These are phyloP conservation scores for Fusarium neocosmosporiellum DNA, from an alignment of 2,329 filamentous ascomycete genomes.

Conservation along the genomic window DNA sequence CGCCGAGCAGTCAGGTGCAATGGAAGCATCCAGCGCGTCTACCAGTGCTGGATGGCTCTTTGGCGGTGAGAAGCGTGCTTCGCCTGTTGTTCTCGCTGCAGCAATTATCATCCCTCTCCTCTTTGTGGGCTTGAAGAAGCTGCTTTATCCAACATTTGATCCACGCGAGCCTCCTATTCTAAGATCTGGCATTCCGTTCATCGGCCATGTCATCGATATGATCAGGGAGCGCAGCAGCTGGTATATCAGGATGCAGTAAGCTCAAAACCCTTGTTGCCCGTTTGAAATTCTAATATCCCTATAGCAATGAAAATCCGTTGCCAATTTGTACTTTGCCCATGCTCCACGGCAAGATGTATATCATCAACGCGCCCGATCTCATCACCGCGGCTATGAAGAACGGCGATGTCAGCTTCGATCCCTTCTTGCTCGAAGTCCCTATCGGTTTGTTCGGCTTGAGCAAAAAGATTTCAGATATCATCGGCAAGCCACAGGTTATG, in stretches of 20 bases:
- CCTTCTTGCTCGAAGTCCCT: background rate
- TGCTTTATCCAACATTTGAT: background rate
- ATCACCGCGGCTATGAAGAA: background rate
- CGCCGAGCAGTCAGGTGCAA: too few relatives aligned
- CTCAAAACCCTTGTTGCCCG: background rate
- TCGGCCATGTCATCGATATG: background rate
- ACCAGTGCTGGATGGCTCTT: background rate
- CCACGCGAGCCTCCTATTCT: background rate
- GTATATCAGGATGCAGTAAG: constrained; percentile 2
- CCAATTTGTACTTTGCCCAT: constrained; percentile 8
- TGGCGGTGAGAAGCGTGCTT: background rate
- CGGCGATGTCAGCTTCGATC: background rate
- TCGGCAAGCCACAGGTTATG: background rate
- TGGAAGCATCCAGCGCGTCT: background rate
- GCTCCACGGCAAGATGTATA: constrained; percentile 5
- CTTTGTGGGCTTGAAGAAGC: background rate
- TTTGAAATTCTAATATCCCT: background rate
- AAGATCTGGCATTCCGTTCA: background rate
- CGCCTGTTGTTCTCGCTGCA: background rate
- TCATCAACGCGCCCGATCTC: constrained; percentile 1
- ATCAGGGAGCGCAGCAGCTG: background rate
- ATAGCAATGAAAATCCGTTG: background rate
- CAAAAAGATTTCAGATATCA: background rate
- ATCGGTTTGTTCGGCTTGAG: background rate
- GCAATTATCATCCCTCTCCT: background rate